Evolutionary conservation across 2,329 filamentous ascomycete species (phyloP), one percentile per base, ranked within the genome.

Genomic region (Colletotrichum lupini): DNA sequence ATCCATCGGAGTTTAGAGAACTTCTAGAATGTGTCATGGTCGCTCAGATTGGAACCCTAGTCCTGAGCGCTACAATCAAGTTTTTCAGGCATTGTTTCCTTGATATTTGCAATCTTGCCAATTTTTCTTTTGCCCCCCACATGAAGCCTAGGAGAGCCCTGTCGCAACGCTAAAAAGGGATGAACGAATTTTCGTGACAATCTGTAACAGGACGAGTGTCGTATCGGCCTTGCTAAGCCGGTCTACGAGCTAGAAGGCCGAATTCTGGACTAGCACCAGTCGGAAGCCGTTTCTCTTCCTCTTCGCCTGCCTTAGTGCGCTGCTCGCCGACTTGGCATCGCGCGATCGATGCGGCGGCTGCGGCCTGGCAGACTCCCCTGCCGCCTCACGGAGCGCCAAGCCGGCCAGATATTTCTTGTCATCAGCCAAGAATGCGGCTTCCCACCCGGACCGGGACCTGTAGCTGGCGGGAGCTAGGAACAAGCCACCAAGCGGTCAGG

Each of bases 341-440:
- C 32, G 8, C 30, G 52, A 46, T 24, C 52, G 32, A 19, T 46
- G 30, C 62, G 32, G 30, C 32, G 37, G 37, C 37, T 42, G 37
- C 37, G 37, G 37, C 37, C 55, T 56, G 14, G 49, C 16, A 11
- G 6, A 35, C 52, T n/a, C 35, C 62, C 62, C 52, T 57, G 62
- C 8, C 52, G 22, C 16, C 16, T 30, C 9, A 28, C 52, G 22
- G 22, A 46, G 62, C 24, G 62, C 62, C 62, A 65, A 65, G 62
- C 52, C 62, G 52, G 62, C 49, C 32, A 30, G 9, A 37, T 37
- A 37, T 22, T 16, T 37, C 30, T 56, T 56, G 9, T 22, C 62
- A 28, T 30, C 62, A 57, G 62, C 62, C 62, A 46, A 65, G 32
- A 65, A 24, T 28, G 32, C 52, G 52, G 62, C 62, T 65, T n/a